Evolutionary conservation across 179 eudicot genomes (phyloP), one percentile per base, ranked within the genome.

Genomic region (Carnegiea gigantea): DNA sequence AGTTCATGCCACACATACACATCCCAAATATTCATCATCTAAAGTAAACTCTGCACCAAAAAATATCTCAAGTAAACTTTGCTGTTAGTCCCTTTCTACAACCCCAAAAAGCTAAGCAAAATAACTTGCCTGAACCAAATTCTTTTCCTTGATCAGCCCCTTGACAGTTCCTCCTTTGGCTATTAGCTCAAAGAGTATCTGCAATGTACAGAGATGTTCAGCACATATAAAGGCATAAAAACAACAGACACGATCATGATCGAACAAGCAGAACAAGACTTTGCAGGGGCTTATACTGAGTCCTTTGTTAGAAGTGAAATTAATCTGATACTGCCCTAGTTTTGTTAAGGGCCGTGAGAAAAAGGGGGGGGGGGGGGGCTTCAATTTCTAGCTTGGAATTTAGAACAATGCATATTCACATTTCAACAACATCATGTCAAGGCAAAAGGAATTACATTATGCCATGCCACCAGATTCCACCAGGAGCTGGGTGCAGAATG

Each of bases 141-240:
- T 86, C 85, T 95, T 95, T 40, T 92, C 98, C 87, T 94, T 87
- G 77, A 95, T 92, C 81, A 95, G 36, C 84, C 97, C 98, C 85
- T 94, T 86, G 81, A 95, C 97, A 21, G 98, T 95, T 85, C 99
- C 99, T 85, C 99, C 98, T 84, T 94, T 92, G 78, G 91, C 94
- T 89, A 95, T 88, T 33, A 95, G 89, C 89, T 94, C 99, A 86
- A 91, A 88, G 65, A 95, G 87, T 85, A 95, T 94, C 99, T 95
- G 92, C 85, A 88, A 59, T 79, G 75, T 73, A 38, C 43, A 38
- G 21, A 51, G n/a, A 67, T 21, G 53, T 54, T 48, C 67, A 18
- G 28, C 57, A 30, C 44, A 12, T 44, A 75, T 26, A 64, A 78
- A 14, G 65, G 6, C 75, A 72, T 43, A 9, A 64, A 65, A 64